Evolutionary conservation across 306 rosid genomes (phyloP), one percentile per base, ranked within the genome.

Genomic region (Rubus parviflorus): DNA sequence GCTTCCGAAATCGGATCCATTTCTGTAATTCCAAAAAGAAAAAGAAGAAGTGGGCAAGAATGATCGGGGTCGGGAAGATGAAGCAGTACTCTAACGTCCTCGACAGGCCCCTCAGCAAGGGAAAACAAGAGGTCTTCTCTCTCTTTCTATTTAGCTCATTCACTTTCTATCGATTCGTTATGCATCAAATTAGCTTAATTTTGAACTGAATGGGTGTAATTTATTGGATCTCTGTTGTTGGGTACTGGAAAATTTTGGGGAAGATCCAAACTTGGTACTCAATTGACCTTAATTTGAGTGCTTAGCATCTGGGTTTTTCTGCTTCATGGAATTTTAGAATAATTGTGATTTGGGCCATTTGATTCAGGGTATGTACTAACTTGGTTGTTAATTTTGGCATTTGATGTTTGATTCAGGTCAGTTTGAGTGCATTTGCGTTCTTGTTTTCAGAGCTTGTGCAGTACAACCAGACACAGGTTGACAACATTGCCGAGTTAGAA

Each of bases 401-500:
- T 8, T 68, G 45, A 48, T 65, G 71, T 48, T 48, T 41, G 16
- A 19, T 77, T 80, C 90, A 95, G 99, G 99, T 95, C 76, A 95
- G 99, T 81, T 89, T 95, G 92, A 95, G 99, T 81, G 99, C 97
- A 17, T 95, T 92, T 83, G 97, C 97, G 40, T 95, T 95, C 87
- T 86, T 95, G 88, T 95, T 95, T 84, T 95, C 99, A 0, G 99
- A 95, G 92, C 97, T 95, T 80, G 97, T 95, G 82, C 99, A 95
- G 86, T 95, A 92, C 87, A 95, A 95, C 69, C 99, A 95, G 89
- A 92, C 97, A 0, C 99, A 92, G 86, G 97, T 95, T 64, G 97
- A 95, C 81, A 95, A 95, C 75, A 95, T 95, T 66, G 91, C 97
- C 30, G 99, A 95, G 82, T 84, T 95, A 70, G 99, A 95, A 83